Evolutionary conservation across 495 filamentous ascomycete genomes (phyloP).

Genomic region (Lichina pygmaea): DNA sequence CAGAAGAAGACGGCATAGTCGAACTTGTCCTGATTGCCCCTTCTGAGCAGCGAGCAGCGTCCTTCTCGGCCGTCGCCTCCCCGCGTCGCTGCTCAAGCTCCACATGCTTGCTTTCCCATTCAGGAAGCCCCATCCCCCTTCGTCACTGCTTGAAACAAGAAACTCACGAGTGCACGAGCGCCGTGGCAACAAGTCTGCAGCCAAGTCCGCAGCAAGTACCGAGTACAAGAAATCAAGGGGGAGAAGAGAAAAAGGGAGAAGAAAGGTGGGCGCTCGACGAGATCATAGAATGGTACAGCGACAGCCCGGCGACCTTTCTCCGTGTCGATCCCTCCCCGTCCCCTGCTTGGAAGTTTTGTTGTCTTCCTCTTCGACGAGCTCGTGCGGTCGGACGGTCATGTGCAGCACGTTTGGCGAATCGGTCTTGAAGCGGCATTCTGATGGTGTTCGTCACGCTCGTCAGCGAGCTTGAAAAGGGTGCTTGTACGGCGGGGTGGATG

Average conservation of each 20-base stretch:
- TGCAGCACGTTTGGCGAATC: conserved; percentile 61
- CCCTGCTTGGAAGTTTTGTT: conserved; percentile 45
- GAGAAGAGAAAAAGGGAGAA: neutral
- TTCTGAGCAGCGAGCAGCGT: too few species aligned
- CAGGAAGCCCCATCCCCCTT: too few species aligned
- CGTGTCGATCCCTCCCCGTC: conserved; percentile 27
- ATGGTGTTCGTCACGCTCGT: neutral
- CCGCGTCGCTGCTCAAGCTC: too few species aligned
- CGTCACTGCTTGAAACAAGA: too few species aligned
- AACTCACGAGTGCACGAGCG: too few species aligned
- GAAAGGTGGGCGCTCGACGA: conserved; percentile 1
- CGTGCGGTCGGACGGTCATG: conserved; percentile 78
- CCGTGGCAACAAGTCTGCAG: too few species aligned
- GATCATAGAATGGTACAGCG: conserved; percentile 54
- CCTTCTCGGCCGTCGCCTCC: too few species aligned
- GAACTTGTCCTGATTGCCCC: too few species aligned
- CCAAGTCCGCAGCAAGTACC: too few species aligned
- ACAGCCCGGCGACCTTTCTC: conserved; percentile 37
- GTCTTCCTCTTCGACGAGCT: conserved; percentile 74
- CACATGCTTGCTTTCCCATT: too few species aligned
- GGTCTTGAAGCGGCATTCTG: conserved; percentile 55
- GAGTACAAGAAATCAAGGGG: neutral
- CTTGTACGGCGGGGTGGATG: too few species aligned
- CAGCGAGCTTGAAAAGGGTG: neutral
- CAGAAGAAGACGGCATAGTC: too few species aligned